These are phyloP conservation scores for Dichotomopilus funicola DNA, from an alignment of 2,329 filamentous ascomycete genomes.

Conservation along the genomic window DNA sequence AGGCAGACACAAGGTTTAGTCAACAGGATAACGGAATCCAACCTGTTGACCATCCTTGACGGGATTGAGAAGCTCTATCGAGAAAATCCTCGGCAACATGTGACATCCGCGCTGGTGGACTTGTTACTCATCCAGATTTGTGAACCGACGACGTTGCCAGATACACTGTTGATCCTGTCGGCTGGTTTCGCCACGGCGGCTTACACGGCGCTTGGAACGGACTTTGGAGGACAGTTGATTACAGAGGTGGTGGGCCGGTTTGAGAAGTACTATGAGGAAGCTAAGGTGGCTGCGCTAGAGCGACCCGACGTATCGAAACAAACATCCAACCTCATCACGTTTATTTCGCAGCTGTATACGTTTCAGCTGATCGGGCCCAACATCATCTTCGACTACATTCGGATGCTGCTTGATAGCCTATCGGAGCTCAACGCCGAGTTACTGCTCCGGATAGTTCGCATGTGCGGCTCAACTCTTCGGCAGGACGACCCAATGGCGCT, in stretches of 20 bases:
- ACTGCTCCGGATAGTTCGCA: constrained; percentile 74
- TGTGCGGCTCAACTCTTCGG: constrained; percentile 73
- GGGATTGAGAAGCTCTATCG: constrained; percentile 81
- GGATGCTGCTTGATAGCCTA: constrained; percentile 65
- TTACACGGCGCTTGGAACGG: constrained; percentile 80
- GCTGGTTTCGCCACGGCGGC: constrained; percentile 84
- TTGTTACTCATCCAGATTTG: constrained; percentile 72
- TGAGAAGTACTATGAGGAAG: constrained; percentile 53
- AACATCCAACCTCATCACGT: constrained; percentile 68
- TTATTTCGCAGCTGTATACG: constrained; percentile 83
- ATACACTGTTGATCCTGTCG: constrained; percentile 85
- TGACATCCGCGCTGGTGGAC: constrained; percentile 73
- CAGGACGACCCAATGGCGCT: constrained; percentile 83
- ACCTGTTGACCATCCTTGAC: constrained; percentile 73
- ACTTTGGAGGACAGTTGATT: constrained; percentile 82
- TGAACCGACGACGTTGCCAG: constrained; percentile 69
- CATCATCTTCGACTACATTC: constrained; percentile 86
- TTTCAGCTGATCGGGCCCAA: constrained; percentile 81
- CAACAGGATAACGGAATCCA: constrained; percentile 89
- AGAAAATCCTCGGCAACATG: constrained; percentile 77
- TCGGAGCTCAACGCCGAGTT: constrained; percentile 86
- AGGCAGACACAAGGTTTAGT: constrained; percentile 81
- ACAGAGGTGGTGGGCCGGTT: constrained; percentile 73
- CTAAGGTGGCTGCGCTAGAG: constrained; percentile 30
- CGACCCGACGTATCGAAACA: constrained; percentile 44